Percentiles rank a stretch among this genome's conserved stretches.
phyloP scores from a whole-genome alignment of 2,329 filamentous ascomycete genomes.

The Atkinsonella texensis region DNA sequence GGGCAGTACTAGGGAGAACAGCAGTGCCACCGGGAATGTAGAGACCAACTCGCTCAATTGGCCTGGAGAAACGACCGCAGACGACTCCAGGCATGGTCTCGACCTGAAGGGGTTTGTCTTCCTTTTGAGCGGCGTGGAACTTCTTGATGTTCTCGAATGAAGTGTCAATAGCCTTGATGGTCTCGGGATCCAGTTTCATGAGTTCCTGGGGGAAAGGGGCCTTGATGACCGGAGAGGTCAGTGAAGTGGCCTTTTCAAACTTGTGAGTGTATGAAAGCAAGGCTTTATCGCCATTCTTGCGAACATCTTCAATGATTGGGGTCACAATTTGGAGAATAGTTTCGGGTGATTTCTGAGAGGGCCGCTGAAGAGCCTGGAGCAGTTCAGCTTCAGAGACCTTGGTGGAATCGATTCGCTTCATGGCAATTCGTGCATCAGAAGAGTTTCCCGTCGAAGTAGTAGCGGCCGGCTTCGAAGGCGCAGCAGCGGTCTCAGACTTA shows the following conservation, averaged over 20 bases:
- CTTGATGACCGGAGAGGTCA: constrained; percentile 78
- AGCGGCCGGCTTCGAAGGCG: constrained; percentile 20
- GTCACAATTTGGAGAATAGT: constrained; percentile 82
- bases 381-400: constrained; percentile 54
- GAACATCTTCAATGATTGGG: constrained; percentile 85
- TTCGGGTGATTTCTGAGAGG: constrained; percentile 90
- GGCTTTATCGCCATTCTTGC: constrained; percentile 71
- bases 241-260: constrained; percentile 88
- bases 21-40: constrained; percentile 95
- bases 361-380: constrained; percentile 65
- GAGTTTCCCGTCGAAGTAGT: constrained; percentile 22
- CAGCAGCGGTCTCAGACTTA: constrained; percentile 25
- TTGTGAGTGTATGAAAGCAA: constrained; percentile 92
- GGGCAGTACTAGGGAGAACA: constrained; percentile 89
- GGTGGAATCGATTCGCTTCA: constrained; percentile 66
- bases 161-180: constrained; percentile 80
- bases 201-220: constrained; percentile 77
- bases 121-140: constrained; percentile 87
- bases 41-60: constrained; percentile 90
- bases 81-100: constrained; percentile 97
- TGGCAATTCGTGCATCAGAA: constrained; percentile 52
- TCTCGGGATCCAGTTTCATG: constrained; percentile 77
- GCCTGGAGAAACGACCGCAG: constrained; percentile 82
- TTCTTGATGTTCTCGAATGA: constrained; percentile 90
- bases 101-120: constrained; percentile 68